Conservation (phyloP, 371 early-diverging fungal species). For the Haplosporangium sp. region DNA sequence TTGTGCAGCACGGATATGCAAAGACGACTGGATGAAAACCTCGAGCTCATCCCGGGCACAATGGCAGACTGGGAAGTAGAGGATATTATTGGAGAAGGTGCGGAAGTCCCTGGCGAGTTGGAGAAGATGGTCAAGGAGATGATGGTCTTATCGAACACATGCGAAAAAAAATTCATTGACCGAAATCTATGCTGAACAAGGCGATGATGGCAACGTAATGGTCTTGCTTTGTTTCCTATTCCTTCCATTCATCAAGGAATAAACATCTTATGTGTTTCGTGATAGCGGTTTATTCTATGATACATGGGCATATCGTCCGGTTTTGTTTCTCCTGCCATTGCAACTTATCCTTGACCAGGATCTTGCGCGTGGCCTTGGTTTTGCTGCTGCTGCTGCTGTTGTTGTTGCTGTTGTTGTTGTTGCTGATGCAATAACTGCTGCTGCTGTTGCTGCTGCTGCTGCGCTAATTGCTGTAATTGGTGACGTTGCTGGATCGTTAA, state of each 20-base stretch:
- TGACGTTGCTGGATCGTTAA: constrained; percentile 15
- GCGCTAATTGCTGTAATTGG: constrained; percentile 8
- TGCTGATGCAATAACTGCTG: constrained; percentile 19
- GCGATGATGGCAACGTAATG: no score
- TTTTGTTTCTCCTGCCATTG: background rate
- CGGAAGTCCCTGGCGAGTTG: constrained; percentile 15
- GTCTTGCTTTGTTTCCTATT: no score
- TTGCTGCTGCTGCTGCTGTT: constrained; percentile 32
- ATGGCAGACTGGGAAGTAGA: constrained; percentile 34
- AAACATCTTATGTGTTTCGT: no score
- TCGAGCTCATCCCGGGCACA: constrained; percentile 26
- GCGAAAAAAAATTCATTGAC: constrained; percentile 12
- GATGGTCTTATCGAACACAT: constrained; percentile 26
- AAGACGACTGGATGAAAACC: constrained; percentile 14
- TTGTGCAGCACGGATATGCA: constrained; percentile 15
- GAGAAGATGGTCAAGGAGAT: constrained; percentile 15
- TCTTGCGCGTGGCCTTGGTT: constrained; percentile 26
- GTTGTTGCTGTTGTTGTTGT: constrained; percentile 33
- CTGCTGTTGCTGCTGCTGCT: constrained; percentile 11
- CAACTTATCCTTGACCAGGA: constrained; percentile 21
- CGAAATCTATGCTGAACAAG: background rate
- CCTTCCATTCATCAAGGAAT: no score
- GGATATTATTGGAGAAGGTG: constrained; percentile 23
- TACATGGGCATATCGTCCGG: background rate
- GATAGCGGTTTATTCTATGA: background rate